Evolutionary conservation across 352 stramenopile species (phyloP), one percentile per base, ranked within the genome.

Genomic region (Phytophthora kernoviae): DNA sequence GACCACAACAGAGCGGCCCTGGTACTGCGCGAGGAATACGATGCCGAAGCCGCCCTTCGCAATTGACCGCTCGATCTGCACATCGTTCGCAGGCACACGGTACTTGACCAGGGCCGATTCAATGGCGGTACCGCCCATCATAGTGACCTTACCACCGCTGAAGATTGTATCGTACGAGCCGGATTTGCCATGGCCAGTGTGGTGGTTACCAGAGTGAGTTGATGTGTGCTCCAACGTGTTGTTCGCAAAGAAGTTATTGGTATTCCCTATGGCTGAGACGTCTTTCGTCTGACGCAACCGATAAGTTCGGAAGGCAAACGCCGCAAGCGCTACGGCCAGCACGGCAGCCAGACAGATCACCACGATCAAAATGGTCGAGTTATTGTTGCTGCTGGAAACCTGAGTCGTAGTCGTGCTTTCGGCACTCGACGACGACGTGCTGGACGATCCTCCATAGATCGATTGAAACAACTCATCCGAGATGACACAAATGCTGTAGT

Each of bases 31-130:
- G 22, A 94, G 54, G 52, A 85, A 88, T 8, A 94, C 78, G 27
- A 87, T 77, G 18, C 85, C 85, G 48, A 90, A 94, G 30, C 85
- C 85, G 14, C 85, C 85, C 55, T 91, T 87, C 0, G 85, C 85
- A 36, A 94, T 76, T 1, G 73, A 72, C 32, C 82, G 79, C 22
- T 88, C 67, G 22, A 91, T 66, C 27, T 74, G 65, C 34, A 94
- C 76, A 26, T 91, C 80, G 24, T 75, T 75, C 14, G 73, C 76
- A 11, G 81, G 79, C 21, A 94, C 88, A 36, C 83, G 82, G 68
- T 92, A 92, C 53, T 90, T 90, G 41, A 90, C 58, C 8, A 92
- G 72, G 4, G 65, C 82, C 17, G 74, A 79, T 58, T 93, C 84
- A 18, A 84, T 75, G 12, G 55, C 68, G 20, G 68, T 75, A 5